Evolutionary conservation across 2,329 filamentous ascomycete species (phyloP), one percentile per base, ranked within the genome.

Genomic region (Colletotrichum noveboracense): DNA sequence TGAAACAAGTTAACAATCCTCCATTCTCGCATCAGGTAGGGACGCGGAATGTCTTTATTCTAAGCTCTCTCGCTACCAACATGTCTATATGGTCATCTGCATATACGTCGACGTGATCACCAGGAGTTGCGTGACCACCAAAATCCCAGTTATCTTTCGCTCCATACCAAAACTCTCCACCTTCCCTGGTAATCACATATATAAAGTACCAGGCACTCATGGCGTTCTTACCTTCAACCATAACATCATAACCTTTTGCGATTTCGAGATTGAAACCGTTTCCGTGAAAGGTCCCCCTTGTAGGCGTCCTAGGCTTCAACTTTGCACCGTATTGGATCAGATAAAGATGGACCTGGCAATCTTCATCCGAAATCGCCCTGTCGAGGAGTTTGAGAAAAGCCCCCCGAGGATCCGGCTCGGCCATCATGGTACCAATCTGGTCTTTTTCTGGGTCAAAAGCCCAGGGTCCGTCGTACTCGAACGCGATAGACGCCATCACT

Each of bases 401-500:
- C 36, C 67, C 56, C 8, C 67, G 28, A 13, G 67, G 36, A 32
- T 38, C 56, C 13, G 56, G 18, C 32, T 70, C 56, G n/a, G 2
- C 2, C 26, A 7, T 26, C 67, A 70, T 62, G 13, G 48, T 2
- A n/a, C 10, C 12, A 12, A 70, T 21, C 0, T 3, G 1, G 6
- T 16, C 34, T 8, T 28, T 18, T 7, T 32, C 28, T 5, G 34
- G 36, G 4, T 64, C 34, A 28, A 55, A 70, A 0, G 56, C 16
- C 67, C 67, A 70, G 28, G 58, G 55, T 3, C 8, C 67, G 38
- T 64, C 56, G 13, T 64, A 64, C 10, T 70, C 67, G 5, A 70
- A 70, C 28, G 56, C 67, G 2, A 70, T 48, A 24, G 24, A 24
- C 13, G 34, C 34, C 34, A 14, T 36, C 34, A 14, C 34, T 36